Percentiles rank a stretch among this genome's conserved stretches.
Conservation (phyloP, 1,139 yeast genomes). For the Pichia cactophila region DNA sequence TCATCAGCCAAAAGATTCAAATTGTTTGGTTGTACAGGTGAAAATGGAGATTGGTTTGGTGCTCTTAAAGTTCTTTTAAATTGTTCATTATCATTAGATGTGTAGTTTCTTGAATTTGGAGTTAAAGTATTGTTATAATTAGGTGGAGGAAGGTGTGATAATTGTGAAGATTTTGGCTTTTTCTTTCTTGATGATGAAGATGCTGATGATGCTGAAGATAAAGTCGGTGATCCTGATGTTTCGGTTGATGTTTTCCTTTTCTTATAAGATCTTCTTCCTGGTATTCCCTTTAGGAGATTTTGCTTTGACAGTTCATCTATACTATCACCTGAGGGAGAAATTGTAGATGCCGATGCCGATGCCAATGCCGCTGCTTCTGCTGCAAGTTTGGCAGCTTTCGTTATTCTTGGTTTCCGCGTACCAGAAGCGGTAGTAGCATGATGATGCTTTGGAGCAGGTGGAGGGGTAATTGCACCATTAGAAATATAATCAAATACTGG, state of each 20-base stretch:
- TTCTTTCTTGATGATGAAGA: not conserved
- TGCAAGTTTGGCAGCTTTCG: not conserved
- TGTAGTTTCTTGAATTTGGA: not conserved
- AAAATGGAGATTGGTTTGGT: not conserved
- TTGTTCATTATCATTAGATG: not conserved
- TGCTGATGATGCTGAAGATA: not conserved
- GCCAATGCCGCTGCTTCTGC: constrained; percentile 6
- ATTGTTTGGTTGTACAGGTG: not conserved
- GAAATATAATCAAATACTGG: constrained; percentile 63
- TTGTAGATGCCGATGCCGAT: not conserved
- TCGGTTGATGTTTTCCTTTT: not conserved
- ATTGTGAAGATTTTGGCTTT: constrained; percentile 1
- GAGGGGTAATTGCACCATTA: constrained; percentile 54
- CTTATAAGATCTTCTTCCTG: constrained; percentile 1
- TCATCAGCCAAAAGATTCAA: constrained; percentile 1
- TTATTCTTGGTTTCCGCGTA: constrained; percentile 16
- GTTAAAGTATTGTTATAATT: not conserved
- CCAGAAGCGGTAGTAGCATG: constrained; percentile 48
- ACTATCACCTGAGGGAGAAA: not conserved
- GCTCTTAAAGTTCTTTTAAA: not conserved
- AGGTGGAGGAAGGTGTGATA: constrained; percentile 1
- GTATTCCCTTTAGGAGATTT: too few species aligned
- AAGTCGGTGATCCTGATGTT: not conserved
- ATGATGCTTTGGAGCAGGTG: constrained; percentile 82
- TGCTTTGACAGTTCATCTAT: not conserved